These are phyloP conservation scores for Spiraea crenata DNA, from an alignment of 331 rosid genomes.

Conservation along the genomic window DNA sequence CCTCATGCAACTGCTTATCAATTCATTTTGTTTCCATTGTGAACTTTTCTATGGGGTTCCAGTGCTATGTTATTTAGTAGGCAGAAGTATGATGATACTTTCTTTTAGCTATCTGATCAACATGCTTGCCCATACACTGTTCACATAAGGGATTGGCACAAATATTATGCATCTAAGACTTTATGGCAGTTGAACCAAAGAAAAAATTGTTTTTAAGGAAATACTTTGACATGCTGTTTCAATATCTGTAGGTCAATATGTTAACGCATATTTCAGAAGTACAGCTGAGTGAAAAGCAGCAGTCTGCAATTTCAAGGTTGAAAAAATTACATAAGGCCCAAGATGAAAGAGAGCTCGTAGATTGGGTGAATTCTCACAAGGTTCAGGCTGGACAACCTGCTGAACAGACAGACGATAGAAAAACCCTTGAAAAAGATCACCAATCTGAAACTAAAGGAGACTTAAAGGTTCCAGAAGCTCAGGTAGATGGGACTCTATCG, in stretches of 20 bases:
- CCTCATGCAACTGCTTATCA: no score
- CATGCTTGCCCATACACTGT: no score
- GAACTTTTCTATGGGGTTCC: no score
- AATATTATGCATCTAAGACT: background rate
- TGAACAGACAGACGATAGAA: slow-evolving; percentile 21
- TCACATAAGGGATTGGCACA: background rate
- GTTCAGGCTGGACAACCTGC: slow-evolving; percentile 15
- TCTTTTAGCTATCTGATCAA: no score
- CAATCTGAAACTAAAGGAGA: slow-evolving; percentile 7
- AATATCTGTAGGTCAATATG: slow-evolving; percentile 63
- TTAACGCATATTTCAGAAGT: slow-evolving; percentile 71
- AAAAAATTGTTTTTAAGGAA: background rate
- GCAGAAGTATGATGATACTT: no score
- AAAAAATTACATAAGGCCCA: slow-evolving; percentile 62
- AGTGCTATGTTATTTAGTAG: no score
- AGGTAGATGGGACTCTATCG: slow-evolving; percentile 18
- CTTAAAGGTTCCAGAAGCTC: slow-evolving; percentile 6
- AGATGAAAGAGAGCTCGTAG: slow-evolving; percentile 45
- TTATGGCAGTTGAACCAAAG: no score
- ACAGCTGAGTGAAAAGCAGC: slow-evolving; percentile 38
- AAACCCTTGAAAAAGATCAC: background rate
- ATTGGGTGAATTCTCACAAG: slow-evolving; percentile 18
- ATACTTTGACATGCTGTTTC: slow-evolving; percentile 14
- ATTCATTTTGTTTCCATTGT: no score
- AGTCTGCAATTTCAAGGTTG: slow-evolving; percentile 40